Percentiles rank a stretch among this genome's conserved stretches.
phyloP scores from a whole-genome alignment of 192 early-diverging fungal genomes.

The Entomortierella beljakovae region DNA sequence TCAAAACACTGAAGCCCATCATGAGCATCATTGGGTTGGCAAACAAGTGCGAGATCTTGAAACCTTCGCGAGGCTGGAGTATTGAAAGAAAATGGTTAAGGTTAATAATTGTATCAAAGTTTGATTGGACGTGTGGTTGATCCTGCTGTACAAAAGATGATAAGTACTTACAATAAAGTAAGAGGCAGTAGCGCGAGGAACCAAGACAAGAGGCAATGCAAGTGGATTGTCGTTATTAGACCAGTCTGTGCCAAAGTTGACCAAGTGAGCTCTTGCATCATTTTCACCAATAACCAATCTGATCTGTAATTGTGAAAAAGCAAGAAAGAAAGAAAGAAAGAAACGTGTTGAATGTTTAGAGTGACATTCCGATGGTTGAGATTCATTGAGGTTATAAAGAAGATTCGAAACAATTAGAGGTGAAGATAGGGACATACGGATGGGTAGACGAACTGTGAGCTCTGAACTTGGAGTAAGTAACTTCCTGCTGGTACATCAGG shows the following conservation, averaged over 20 bases:
- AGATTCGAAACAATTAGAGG: no score
- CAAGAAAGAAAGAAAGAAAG: neutral
- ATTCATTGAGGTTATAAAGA: no score
- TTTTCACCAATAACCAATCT: constrained; percentile 59
- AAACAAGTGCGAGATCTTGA: constrained; percentile 62
- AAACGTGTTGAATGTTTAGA: no score
- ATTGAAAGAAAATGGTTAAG: neutral
- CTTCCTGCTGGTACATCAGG: constrained; percentile 59
- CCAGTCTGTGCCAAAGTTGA: constrained; percentile 61
- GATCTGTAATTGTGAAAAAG: constrained; percentile 41
- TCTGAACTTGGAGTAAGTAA: constrained; percentile 65
- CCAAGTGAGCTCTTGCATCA: constrained; percentile 46
- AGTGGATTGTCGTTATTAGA: constrained; percentile 54
- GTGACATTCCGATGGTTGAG: no score
- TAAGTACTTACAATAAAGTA: constrained; percentile 62
- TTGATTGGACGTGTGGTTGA: no score
- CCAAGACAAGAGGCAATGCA: constrained; percentile 59
- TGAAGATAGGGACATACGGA: constrained; percentile 48
- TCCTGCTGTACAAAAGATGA: no score
- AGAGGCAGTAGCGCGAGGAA: constrained; percentile 52
- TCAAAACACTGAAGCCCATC: constrained; percentile 65
- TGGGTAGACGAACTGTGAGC: constrained; percentile 64
- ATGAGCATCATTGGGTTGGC: constrained; percentile 72
- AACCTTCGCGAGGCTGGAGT: constrained; percentile 62
- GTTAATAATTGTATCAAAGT: neutral